Evolutionary conservation across 208 protist genomes (phyloP).

Genomic region (Wallacemonas collosoma): DNA sequence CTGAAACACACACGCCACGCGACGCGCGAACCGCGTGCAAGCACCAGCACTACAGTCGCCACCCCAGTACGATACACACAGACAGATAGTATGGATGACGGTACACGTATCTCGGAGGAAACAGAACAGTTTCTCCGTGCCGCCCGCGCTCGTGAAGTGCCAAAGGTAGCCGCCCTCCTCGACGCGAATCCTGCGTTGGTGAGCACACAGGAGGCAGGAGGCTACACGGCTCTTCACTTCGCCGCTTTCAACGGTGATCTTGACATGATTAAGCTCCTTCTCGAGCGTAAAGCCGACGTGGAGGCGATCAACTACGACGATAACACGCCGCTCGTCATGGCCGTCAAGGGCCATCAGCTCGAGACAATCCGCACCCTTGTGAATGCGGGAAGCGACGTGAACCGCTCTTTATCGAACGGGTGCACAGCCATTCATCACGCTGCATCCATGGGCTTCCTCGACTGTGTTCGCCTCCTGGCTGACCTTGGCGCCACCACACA

Average conservation of each 20-base stretch:
- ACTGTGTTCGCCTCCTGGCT: conserved; percentile 65
- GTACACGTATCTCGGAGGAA: conserved; percentile 75
- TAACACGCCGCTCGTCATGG: conserved; percentile 87
- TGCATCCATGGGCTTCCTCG: conserved; percentile 72
- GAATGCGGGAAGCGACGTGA: conserved; percentile 71
- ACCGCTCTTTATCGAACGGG: conserved; percentile 53
- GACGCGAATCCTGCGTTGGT: conserved; percentile 61
- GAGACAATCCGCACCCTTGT: conserved; percentile 62
- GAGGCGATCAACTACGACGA: conserved; percentile 83
- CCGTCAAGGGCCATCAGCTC: conserved; percentile 70
- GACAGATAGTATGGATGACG: conserved; percentile 74
- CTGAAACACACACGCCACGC: too few relatives aligned
- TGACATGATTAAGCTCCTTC: conserved; percentile 68
- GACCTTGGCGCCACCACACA: conserved; percentile 59
- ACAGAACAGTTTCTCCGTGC: conserved; percentile 85
- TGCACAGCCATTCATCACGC: conserved; percentile 81
- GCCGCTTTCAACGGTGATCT: conserved; percentile 85
- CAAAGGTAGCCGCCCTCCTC: conserved; percentile 51
- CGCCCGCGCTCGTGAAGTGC: conserved; percentile 52
- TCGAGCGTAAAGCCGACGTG: conserved; percentile 54
- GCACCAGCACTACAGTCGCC: too few relatives aligned
- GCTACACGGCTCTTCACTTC: conserved; percentile 88
- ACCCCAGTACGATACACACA: neutral
- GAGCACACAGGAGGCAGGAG: conserved; percentile 76
- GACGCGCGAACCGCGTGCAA: too few relatives aligned